phyloP scores from a whole-genome alignment of 2,329 filamentous ascomycete species.

The Aspergillus quadricinctus region DNA sequence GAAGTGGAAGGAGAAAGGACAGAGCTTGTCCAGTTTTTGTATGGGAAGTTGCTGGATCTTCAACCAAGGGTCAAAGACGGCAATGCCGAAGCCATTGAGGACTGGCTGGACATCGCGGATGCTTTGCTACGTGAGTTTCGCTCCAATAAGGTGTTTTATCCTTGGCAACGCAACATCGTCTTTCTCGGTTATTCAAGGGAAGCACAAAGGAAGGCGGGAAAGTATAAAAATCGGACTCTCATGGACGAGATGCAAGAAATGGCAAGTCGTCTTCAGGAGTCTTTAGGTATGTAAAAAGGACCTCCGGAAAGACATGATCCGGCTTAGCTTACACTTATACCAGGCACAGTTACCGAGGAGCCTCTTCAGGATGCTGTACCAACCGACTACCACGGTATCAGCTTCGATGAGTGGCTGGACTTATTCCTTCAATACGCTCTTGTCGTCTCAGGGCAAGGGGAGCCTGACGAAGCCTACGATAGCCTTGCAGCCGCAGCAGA shows the following conservation, averaged over 20 bases:
- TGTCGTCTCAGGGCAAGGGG: slow-evolving; percentile 63
- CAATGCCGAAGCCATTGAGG: slow-evolving; percentile 46
- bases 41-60: slow-evolving; percentile 45
- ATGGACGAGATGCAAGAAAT: slow-evolving; percentile 43
- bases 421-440: slow-evolving; percentile 86
- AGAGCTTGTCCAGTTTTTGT: slow-evolving; percentile 43
- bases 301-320: too few species aligned
- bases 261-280: slow-evolving; percentile 41
- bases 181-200: slow-evolving; percentile 48
- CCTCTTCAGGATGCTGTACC: slow-evolving; percentile 38
- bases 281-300: slow-evolving; percentile 30
- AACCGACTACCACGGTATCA: slow-evolving; percentile 67
- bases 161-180: slow-evolving; percentile 47
- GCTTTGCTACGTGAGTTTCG: slow-evolving; percentile 58
- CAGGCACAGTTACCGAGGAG: slow-evolving; percentile 23
- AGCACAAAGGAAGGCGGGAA: slow-evolving; percentile 34
- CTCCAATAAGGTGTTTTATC: slow-evolving; percentile 57
- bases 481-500: slow-evolving; percentile 73
- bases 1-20: slow-evolving; percentile 34
- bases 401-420: slow-evolving; percentile 81
- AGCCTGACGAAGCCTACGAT: slow-evolving; percentile 69
- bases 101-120: slow-evolving; percentile 57
- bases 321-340: slow-evolving; percentile 9
- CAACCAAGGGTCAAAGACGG: slow-evolving; percentile 47
- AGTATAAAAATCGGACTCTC: slow-evolving; percentile 31